Conservation (phyloP, 768 basidiomycete species). For the Cystobasidium ongulense region DNA sequence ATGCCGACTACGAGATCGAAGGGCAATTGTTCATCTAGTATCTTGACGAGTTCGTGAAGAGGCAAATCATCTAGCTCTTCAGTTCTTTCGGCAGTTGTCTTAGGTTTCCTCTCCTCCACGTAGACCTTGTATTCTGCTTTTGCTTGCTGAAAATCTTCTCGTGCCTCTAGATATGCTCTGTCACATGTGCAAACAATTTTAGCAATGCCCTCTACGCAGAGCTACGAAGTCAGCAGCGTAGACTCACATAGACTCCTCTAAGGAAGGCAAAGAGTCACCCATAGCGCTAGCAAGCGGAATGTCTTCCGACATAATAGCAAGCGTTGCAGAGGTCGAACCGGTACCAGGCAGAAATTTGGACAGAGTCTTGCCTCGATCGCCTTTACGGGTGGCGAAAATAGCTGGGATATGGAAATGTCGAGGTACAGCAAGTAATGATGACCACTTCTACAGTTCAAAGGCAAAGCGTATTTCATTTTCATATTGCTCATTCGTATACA, state of each 20-base stretch:
- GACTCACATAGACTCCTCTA: background rate
- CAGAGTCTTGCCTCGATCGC: background rate
- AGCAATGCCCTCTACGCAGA: background rate
- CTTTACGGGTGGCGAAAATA: background rate
- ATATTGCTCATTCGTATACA: too few relatives aligned
- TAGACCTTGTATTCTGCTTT: background rate
- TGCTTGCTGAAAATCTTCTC: slow-evolving; percentile 16
- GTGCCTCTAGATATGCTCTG: slow-evolving; percentile 20
- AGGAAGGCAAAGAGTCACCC: background rate
- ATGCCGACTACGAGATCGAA: slow-evolving; percentile 22
- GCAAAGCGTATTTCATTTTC: too few relatives aligned
- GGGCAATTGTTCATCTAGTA: background rate
- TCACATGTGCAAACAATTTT: background rate
- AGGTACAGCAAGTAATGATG: too few relatives aligned
- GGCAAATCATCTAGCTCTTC: background rate
- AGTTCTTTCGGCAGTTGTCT: background rate
- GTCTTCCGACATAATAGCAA: background rate
- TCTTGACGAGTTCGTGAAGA: background rate
- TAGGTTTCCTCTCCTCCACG: background rate
- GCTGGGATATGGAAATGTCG: background rate
- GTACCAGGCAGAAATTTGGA: background rate
- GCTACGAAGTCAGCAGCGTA: background rate
- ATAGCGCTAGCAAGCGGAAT: background rate
- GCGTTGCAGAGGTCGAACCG: background rate
- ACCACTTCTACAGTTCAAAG: too few relatives aligned